A percentile compares a stretch with the other conserved stretches of the same genome.
Conservation (phyloP, 2,329 filamentous ascomycete species). For the Geosmithia morbida region DNA sequence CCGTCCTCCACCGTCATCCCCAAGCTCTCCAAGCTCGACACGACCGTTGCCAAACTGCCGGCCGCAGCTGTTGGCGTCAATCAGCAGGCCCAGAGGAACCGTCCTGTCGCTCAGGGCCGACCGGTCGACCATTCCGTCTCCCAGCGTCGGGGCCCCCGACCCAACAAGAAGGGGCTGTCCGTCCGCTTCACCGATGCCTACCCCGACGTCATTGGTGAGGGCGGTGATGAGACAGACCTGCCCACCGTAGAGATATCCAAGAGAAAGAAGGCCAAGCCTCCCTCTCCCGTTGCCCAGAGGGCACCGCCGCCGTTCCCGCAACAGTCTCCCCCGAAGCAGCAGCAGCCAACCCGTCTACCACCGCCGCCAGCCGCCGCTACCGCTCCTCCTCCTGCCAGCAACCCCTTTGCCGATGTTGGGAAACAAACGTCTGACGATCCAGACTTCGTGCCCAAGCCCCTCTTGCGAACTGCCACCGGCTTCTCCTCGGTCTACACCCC, state of each 20-base stretch:
- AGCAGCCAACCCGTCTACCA: not conserved
- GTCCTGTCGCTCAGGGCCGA: slow-evolving; percentile 22
- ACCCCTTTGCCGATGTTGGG: not conserved
- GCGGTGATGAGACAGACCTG: slow-evolving; percentile 70
- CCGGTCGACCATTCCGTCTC: slow-evolving; percentile 26
- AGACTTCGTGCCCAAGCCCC: slow-evolving; percentile 35
- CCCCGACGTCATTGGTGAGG: slow-evolving; percentile 78
- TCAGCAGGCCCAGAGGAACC: slow-evolving; percentile 26
- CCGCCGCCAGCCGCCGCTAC: not conserved
- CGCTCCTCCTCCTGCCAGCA: not conserved
- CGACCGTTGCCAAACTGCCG: slow-evolving; percentile 35
- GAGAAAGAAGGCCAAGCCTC: slow-evolving; percentile 28
- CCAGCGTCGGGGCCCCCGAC: slow-evolving; percentile 22
- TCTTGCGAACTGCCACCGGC: slow-evolving; percentile 45
- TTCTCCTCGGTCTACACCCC: slow-evolving; percentile 20
- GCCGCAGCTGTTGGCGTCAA: slow-evolving; percentile 36
- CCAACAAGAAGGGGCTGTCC: slow-evolving; percentile 49
- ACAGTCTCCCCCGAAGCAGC: slow-evolving; percentile 5
- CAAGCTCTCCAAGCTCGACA: slow-evolving; percentile 41
- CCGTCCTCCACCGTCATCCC: slow-evolving; percentile 23
- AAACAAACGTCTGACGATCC: slow-evolving; percentile 11
- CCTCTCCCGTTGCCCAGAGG: slow-evolving; percentile 4
- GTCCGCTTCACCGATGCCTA: slow-evolving; percentile 61
- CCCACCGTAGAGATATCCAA: slow-evolving; percentile 59
- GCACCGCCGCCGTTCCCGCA: slow-evolving; percentile 10